Evolutionary conservation across 1,139 yeast genomes (phyloP), one percentile per base, ranked within the genome.

Genomic region (Candida neerlandica): DNA sequence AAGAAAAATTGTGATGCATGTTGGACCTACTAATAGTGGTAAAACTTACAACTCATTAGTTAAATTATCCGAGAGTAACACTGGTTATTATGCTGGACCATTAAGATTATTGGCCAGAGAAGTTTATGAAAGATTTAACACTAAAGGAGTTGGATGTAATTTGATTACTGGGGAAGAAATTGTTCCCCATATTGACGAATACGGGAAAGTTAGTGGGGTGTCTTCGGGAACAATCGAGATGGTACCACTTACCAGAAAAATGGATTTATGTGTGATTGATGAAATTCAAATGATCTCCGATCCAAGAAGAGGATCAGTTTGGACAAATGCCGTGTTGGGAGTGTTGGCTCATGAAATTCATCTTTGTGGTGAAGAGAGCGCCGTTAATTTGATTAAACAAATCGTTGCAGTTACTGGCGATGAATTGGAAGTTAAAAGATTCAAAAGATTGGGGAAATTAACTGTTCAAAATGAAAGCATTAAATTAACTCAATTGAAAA

Each of bases 1-100:
- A 55, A 75, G 99, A 39, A 86, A 86, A 50, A 78, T 94, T 42
- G 78, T 86, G 18, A 80, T 95, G 83, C 99, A 94, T 65, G 90
- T 94, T 16, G 99, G 99, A 0, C 99, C 99, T 0, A 94, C 99
- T 0, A 94, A 94, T 64, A 85, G 95, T 58, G 99, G 99, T n/a
- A 94, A 94, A 62, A 94, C 99, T 0, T 88, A 89, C 62, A 80
- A 82, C 45, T 96, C 98, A 0, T 70, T 94, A 41, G 78, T 86
- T 59, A 78, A 83, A 48, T 73, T 94, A 42, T 83, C 84, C 56
- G 60, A 67, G n/a, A 84, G 92, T 9, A 75, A 81, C 38, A 78
- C 85, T n/a, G 99, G 99, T 0, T 89, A 88, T 58, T 94, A 87
- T 66, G 98, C 98, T 0, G 99, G 99, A 0, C 99, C 99, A 0